Conservation (phyloP, 2,329 filamentous ascomycete species). For the Colletotrichum scovillei region DNA sequence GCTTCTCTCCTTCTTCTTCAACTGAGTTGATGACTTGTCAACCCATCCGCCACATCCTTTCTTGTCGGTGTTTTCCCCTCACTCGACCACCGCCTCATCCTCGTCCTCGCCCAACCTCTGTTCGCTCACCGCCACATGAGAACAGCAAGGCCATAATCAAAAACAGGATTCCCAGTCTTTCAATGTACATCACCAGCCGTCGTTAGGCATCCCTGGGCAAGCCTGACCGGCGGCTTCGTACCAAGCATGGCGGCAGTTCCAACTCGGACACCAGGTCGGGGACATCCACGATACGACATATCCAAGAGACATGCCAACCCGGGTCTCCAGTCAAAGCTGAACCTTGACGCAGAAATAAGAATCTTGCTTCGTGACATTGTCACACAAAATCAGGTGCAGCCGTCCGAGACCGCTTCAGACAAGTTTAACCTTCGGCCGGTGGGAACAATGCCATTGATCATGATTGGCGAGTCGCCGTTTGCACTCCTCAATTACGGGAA, state of each 20-base stretch:
- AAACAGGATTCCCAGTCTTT: neutral
- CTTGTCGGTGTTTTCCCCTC: slow-evolving; percentile 4
- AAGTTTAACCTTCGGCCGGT: slow-evolving; percentile 30
- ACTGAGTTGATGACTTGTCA: slow-evolving; percentile 29
- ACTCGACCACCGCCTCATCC: slow-evolving; percentile 3
- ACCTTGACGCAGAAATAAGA: slow-evolving; percentile 20
- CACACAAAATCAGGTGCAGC: slow-evolving; percentile 27
- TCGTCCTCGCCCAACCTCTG: slow-evolving; percentile 16
- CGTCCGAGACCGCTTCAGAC: slow-evolving; percentile 34
- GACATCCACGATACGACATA: slow-evolving; percentile 7
- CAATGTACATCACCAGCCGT: neutral
- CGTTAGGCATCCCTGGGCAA: neutral
- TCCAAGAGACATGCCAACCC: slow-evolving; percentile 6
- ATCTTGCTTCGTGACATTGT: slow-evolving; percentile 24
- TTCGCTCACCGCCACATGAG: slow-evolving; percentile 27
- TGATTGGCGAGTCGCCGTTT: slow-evolving; percentile 38
- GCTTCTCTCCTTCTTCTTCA: slow-evolving; percentile 1
- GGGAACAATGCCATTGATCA: slow-evolving; percentile 33
- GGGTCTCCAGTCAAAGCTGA: neutral
- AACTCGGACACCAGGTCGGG: neutral
- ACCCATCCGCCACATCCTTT: slow-evolving; percentile 19
- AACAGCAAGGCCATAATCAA: neutral
- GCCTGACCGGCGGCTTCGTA: neutral
- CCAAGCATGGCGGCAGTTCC: neutral
- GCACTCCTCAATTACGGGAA: slow-evolving; percentile 33